Conservation (phyloP, 2,329 filamentous ascomycete species). For the Huntiella decipiens region DNA sequence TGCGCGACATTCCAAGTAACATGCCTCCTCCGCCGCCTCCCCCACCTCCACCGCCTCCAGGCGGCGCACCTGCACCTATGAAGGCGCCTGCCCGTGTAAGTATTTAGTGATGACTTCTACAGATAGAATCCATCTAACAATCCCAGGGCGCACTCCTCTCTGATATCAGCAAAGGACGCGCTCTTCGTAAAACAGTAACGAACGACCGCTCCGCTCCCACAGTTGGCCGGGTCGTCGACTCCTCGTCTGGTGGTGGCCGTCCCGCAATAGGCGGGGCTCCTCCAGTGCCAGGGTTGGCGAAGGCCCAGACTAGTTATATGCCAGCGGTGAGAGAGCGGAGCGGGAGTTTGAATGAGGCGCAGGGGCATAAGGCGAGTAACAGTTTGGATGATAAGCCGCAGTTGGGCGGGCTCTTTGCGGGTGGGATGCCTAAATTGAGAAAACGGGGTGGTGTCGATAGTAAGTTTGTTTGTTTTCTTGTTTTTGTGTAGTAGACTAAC, state of each 20-base stretch:
- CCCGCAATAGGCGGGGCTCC: constrained; percentile 58
- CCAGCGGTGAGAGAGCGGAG: constrained; percentile 66
- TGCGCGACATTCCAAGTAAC: constrained; percentile 19
- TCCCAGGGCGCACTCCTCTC: constrained; percentile 62
- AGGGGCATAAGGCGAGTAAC: constrained; percentile 15
- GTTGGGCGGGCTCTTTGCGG: constrained; percentile 71
- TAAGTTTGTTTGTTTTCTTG: constrained; percentile 3
- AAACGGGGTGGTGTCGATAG: constrained; percentile 68
- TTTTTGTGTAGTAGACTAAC: neutral
- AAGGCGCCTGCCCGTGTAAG: constrained; percentile 40
- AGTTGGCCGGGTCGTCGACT: constrained; percentile 28
- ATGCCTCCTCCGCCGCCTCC: constrained; percentile 52
- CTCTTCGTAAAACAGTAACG: constrained; percentile 68
- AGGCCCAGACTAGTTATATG: constrained; percentile 47
- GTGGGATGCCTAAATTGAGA: constrained; percentile 86
- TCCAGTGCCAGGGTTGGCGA: constrained; percentile 31
- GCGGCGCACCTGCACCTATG: constrained; percentile 41
- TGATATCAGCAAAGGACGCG: constrained; percentile 68
- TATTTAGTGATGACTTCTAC: neutral
- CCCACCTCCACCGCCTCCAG: constrained; percentile 44
- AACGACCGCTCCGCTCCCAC: constrained; percentile 81
- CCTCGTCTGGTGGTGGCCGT: constrained; percentile 30
- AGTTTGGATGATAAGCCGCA: constrained; percentile 50
- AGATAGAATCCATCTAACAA: constrained; percentile 10
- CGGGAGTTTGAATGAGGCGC: constrained; percentile 55